Evolutionary conservation across 805 yeast genomes (phyloP).

Genomic region (Wickerhamomyces bovis): DNA sequence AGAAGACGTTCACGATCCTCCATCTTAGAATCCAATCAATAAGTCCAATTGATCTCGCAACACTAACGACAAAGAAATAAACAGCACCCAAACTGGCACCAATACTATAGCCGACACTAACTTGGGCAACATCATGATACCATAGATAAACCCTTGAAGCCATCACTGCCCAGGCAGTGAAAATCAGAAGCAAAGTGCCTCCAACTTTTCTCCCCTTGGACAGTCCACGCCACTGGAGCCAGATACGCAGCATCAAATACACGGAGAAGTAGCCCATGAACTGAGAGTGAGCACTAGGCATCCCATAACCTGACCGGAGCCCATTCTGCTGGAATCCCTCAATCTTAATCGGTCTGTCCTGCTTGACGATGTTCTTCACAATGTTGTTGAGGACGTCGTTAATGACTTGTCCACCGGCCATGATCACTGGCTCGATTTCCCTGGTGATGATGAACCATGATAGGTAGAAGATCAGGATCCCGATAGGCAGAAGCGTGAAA

Average conservation of each 20-base stretch:
- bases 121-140: slow-evolving; percentile 75
- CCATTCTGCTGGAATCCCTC: slow-evolving; percentile 33
- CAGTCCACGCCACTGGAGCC: slow-evolving; percentile 38
- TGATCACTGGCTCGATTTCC: slow-evolving; percentile 77
- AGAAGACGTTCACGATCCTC: slow-evolving; percentile 44
- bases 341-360: slow-evolving; percentile 62
- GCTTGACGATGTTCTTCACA: slow-evolving; percentile 56
- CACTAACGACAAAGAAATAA: slow-evolving; percentile 47
- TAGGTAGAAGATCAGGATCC: slow-evolving; percentile 68
- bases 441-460: slow-evolving; percentile 80
- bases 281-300: slow-evolving; percentile 97
- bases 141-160: slow-evolving; percentile 69
- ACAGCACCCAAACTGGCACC: slow-evolving; percentile 56
- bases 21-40: slow-evolving; percentile 58
- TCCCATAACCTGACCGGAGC: slow-evolving; percentile 68
- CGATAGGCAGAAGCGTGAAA: slow-evolving; percentile 75
- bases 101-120: slow-evolving; percentile 58
- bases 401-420: slow-evolving; percentile 79
- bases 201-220: slow-evolving; percentile 21
- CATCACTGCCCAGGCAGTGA: slow-evolving; percentile 39
- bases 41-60: slow-evolving; percentile 62
- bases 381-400: slow-evolving; percentile 70
- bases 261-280: slow-evolving; percentile 84
- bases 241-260: slow-evolving; percentile 42
- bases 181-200: slow-evolving; percentile 26